Evolutionary conservation across 306 rosid species (phyloP).

Genomic region (Vigna mungo): DNA sequence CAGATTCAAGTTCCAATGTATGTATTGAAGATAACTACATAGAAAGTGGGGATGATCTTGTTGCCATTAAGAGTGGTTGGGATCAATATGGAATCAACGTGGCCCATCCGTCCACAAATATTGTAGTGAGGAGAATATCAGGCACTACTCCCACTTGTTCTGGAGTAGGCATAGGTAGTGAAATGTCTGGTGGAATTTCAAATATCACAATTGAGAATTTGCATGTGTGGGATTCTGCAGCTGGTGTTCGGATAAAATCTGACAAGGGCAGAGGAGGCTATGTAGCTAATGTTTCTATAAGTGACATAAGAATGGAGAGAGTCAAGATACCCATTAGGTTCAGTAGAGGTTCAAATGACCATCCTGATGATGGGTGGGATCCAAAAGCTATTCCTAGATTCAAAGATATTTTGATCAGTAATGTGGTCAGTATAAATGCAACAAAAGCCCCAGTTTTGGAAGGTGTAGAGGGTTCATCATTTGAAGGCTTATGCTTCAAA

Average conservation of each 20-base stretch:
- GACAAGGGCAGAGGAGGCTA: conserved; percentile 95
- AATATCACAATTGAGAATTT: conserved; percentile 75
- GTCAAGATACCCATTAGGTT: conserved; percentile 86
- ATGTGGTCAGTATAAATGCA: conserved; percentile 72
- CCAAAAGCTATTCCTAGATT: conserved; percentile 85
- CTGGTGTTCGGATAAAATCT: conserved; percentile 83
- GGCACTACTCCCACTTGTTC: conserved; percentile 98
- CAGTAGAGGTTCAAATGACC: conserved; percentile 91
- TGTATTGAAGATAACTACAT: conserved; percentile 96
- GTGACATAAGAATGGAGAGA: conserved; percentile 73
- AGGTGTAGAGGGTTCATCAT: conserved; percentile 70
- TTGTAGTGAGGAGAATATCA: conserved; percentile 80
- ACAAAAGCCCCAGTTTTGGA: conserved; percentile 75
- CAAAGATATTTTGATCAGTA: conserved; percentile 65
- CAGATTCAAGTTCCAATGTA: conserved; percentile 84
- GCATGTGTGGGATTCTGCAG: conserved; percentile 91
- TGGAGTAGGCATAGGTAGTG: conserved; percentile 96
- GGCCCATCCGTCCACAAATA: conserved; percentile 78
- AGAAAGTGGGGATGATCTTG: conserved; percentile 97
- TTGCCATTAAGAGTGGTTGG: conserved; percentile 97
- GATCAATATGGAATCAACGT: conserved; percentile 87
- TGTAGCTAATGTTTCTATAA: conserved; percentile 64
- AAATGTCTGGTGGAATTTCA: conserved; percentile 96
- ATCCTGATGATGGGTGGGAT: conserved; percentile 93
- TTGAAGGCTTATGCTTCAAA: conserved; percentile 75